These are phyloP conservation scores for Lentinula detonsa DNA, from an alignment of 768 basidiomycete species.

Conservation along the genomic window DNA sequence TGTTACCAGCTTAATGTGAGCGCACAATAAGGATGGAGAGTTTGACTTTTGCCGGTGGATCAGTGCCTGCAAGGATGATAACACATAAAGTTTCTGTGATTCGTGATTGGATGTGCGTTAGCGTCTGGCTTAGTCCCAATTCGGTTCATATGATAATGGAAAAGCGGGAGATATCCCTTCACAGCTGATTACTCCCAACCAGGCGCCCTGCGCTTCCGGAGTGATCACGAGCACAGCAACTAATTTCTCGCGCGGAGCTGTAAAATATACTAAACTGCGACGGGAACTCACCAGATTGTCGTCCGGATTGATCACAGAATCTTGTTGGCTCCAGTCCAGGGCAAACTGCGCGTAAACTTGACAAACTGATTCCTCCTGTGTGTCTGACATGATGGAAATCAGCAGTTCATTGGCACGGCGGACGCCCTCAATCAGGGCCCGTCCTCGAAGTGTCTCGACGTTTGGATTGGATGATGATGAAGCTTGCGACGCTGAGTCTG, in stretches of 20 bases:
- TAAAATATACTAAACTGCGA: background rate
- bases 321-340: constrained; percentile 36
- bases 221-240: background rate
- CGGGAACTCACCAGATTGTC: constrained; percentile 38
- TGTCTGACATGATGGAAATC: constrained; percentile 13
- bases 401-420: constrained; percentile 32
- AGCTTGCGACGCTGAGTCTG: background rate
- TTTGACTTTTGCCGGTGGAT: constrained; percentile 14
- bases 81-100: constrained; percentile 50
- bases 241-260: background rate
- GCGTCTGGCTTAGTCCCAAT: background rate
- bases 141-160: background rate
- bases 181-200: background rate
- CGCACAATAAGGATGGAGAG: constrained; percentile 24
- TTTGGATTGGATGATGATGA: constrained; percentile 1
- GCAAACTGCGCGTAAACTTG: constrained; percentile 45
- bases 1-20: constrained; percentile 24
- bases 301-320: constrained; percentile 29
- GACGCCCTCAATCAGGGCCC: constrained; percentile 31
- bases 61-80: constrained; percentile 33
- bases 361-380: constrained; percentile 18
- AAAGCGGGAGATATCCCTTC: background rate
- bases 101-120: constrained; percentile 18
- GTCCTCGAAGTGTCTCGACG: constrained; percentile 16
- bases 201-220: background rate